These are phyloP conservation scores for Lagerstroemia speciosa DNA, from an alignment of 345 rosid genomes.

Conservation along the genomic window DNA sequence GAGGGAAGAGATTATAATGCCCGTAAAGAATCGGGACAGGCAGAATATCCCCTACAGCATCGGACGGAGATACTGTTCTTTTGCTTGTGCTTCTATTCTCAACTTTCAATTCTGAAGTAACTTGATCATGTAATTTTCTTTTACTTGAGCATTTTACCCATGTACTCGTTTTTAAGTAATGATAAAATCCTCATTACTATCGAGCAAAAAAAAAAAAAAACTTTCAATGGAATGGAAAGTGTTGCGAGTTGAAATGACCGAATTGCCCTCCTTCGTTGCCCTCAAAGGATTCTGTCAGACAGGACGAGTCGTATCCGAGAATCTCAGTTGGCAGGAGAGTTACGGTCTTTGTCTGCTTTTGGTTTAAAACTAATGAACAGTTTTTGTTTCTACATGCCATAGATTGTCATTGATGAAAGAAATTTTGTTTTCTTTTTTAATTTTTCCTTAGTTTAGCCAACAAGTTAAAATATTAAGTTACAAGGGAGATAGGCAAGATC, in stretches of 20 bases:
- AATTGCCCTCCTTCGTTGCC: background rate
- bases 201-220: too few relatives aligned
- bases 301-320: background rate
- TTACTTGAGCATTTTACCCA: too few relatives aligned
- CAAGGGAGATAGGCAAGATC: too few relatives aligned
- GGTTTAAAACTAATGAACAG: background rate
- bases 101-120: too few relatives aligned
- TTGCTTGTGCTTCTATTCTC: background rate
- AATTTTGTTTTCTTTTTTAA: too few relatives aligned
- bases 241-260: background rate
- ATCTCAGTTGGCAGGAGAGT: too few relatives aligned
- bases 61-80: slow-evolving; percentile 12
- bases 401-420: background rate
- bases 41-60: slow-evolving; percentile 53
- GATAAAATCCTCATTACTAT: too few relatives aligned
- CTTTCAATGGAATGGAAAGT: background rate
- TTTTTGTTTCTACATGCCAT: background rate
- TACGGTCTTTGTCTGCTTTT: background rate
- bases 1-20: slow-evolving; percentile 11
- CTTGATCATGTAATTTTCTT: too few relatives aligned
- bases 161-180: too few relatives aligned
- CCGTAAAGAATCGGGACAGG: background rate
- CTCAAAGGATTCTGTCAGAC: background rate
- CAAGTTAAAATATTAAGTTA: too few relatives aligned
- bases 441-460: too few relatives aligned